A percentile compares a stretch with the other conserved stretches of the same genome.
phyloP scores from a whole-genome alignment of 208 protist species.

The Crithidia brevicula region DNA sequence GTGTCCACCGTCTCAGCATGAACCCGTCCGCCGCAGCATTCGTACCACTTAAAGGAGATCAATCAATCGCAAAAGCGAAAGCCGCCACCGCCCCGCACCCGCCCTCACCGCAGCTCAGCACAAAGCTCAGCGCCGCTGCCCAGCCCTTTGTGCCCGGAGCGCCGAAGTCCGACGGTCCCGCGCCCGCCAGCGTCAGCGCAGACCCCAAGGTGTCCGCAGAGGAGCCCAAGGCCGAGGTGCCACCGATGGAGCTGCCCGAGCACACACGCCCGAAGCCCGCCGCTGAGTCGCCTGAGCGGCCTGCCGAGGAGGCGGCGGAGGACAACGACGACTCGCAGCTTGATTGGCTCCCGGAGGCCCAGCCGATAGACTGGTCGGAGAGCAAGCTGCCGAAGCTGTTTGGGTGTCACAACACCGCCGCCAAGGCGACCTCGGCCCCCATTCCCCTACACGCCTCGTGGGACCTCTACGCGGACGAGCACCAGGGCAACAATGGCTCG shows the following conservation, averaged over 20 bases:
- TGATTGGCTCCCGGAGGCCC: conserved; percentile 43
- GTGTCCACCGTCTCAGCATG: conserved; percentile 41
- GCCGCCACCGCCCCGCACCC: conserved; percentile 1
- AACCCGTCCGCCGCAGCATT: conserved; percentile 68
- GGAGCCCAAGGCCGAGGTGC: not conserved
- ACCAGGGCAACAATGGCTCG: conserved; percentile 40
- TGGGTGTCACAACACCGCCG: conserved; percentile 64
- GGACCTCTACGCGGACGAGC: conserved; percentile 85
- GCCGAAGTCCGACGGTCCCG: conserved; percentile 10
- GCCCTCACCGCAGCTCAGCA: conserved; percentile 23
- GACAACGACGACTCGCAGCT: conserved; percentile 34
- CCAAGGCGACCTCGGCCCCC: conserved; percentile 48
- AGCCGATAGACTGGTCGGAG: conserved; percentile 43
- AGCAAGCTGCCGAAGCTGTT: conserved; percentile 64
- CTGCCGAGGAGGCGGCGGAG: conserved; percentile 14
- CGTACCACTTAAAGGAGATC: conserved; percentile 32
- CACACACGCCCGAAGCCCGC: conserved; percentile 9
- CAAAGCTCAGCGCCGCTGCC: conserved; percentile 62
- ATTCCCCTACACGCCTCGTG: conserved; percentile 72
- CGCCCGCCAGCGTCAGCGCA: conserved; percentile 7
- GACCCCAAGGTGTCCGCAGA: conserved; percentile 1
- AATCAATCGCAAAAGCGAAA: conserved; percentile 1
- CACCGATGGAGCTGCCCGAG: conserved; percentile 4
- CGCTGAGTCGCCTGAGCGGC: conserved; percentile 7
- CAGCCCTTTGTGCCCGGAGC: conserved; percentile 63